Evolutionary conservation across 805 yeast genomes (phyloP).

Genomic region (Yarrowia sp.): DNA sequence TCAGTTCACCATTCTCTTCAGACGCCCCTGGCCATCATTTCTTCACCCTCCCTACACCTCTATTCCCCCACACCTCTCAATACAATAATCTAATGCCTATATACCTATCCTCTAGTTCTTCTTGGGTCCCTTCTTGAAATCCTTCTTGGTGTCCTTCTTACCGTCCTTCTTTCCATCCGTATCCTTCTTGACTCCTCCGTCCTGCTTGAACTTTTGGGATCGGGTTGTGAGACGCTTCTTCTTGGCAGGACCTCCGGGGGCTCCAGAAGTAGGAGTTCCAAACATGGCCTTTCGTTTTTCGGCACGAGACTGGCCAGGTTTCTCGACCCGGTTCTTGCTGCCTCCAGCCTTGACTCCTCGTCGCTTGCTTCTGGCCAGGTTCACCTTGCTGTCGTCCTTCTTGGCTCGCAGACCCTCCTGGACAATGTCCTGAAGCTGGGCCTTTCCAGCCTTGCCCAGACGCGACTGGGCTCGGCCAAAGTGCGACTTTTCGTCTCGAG

Average conservation of each 20-base stretch:
- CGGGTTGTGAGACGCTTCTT: slow-evolving; percentile 20
- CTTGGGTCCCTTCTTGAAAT: background rate
- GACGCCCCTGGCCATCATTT: too few relatives aligned
- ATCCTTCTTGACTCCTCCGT: slow-evolving; percentile 15
- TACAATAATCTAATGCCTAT: background rate
- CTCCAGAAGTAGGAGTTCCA: background rate
- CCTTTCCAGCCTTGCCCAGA: slow-evolving; percentile 76
- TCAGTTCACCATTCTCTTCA: too few relatives aligned
- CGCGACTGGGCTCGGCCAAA: slow-evolving; percentile 75
- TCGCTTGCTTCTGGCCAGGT: slow-evolving; percentile 34
- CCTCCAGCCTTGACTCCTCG: slow-evolving; percentile 28
- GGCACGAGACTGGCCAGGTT: slow-evolving; percentile 29
- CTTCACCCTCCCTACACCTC: too few relatives aligned
- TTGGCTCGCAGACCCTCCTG: slow-evolving; percentile 74
- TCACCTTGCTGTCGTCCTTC: slow-evolving; percentile 48
- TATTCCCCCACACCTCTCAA: background rate
- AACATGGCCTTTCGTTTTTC: slow-evolving; percentile 16
- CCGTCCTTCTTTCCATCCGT: background rate
- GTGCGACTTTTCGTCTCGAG: slow-evolving; percentile 67
- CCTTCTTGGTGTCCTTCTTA: background rate
- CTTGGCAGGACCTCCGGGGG: background rate
- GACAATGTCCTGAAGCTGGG: slow-evolving; percentile 51
- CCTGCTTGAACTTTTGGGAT: slow-evolving; percentile 22
- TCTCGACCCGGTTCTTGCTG: slow-evolving; percentile 37
- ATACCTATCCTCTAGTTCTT: background rate